A percentile compares a stretch with the other conserved stretches of the same genome.
Evolutionary conservation across 208 protist genomes (phyloP).

Genomic region (Trypanosoma platydactyli): DNA sequence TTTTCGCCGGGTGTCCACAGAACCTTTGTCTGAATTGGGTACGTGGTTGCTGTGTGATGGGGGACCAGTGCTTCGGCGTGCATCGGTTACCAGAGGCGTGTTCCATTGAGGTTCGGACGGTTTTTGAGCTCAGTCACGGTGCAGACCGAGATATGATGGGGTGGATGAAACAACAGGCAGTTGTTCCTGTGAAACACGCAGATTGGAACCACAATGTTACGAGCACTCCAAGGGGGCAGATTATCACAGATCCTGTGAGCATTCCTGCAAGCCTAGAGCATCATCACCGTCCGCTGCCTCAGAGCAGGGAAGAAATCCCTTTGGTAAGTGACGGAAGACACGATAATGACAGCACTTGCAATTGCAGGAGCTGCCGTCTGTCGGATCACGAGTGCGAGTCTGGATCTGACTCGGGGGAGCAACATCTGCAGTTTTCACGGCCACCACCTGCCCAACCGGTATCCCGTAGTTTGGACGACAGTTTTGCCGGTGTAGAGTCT

Average conservation of each 20-base stretch:
- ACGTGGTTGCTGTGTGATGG: slow-evolving; percentile 50
- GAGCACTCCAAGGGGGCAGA: slow-evolving; percentile 24
- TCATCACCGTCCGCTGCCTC: slow-evolving; percentile 9
- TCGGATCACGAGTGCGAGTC: background rate
- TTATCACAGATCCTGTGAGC: slow-evolving; percentile 16
- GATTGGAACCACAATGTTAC: background rate
- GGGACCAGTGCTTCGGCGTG: slow-evolving; percentile 54
- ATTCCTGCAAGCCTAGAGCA: slow-evolving; percentile 30
- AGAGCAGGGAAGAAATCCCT: background rate
- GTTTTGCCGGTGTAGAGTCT: slow-evolving; percentile 36
- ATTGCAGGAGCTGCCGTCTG: slow-evolving; percentile 14
- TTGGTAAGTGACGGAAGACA: background rate
- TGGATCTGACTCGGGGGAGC: background rate
- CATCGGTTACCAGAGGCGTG: slow-evolving; percentile 73
- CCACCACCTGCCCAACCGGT: slow-evolving; percentile 5
- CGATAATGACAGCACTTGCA: background rate
- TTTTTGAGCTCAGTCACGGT: slow-evolving; percentile 69
- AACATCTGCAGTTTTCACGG: slow-evolving; percentile 3
- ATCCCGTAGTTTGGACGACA: slow-evolving; percentile 35
- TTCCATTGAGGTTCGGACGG: slow-evolving; percentile 38
- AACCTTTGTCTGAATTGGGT: slow-evolving; percentile 85
- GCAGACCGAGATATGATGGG: slow-evolving; percentile 25
- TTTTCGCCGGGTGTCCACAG: slow-evolving; percentile 50
- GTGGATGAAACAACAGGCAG: background rate
- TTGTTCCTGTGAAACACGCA: background rate